Evolutionary conservation across 257 asterid species (phyloP), one percentile per base, ranked within the genome.

Genomic region (Solanum rostratum): DNA sequence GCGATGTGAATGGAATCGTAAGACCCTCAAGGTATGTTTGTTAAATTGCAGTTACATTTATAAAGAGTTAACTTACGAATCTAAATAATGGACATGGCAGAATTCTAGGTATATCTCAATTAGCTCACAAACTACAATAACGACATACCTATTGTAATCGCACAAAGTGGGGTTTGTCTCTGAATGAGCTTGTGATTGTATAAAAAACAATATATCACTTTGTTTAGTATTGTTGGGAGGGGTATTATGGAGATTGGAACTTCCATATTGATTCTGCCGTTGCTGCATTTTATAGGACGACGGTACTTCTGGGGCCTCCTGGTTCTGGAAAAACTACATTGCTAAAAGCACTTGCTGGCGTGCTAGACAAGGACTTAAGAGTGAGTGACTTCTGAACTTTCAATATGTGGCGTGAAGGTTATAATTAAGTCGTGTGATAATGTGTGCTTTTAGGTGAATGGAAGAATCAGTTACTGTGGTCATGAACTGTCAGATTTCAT

Each of bases 261-360:
- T 76, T 24, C 13, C 1, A 46, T 76, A 27, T 76, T 85, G 16
- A 20, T 89, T 27, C 5, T 81, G 15, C 19, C 66, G 55, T 73
- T 46, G 46, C 73, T 49, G 46, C 18, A n/a, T 79, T 88, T 62
- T 85, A 41, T 84, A 95, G 99, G 97, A 91, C 93, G 97, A 90
- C 99, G n/a, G 90, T 96, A 63, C 97, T 96, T 89, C 97, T 96
- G 49, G 99, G 99, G 62, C 99, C 99, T 80, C 99, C 99, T 5
- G 91, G 98, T 4, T 78, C 98, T 10, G 99, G 99, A 78, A 96
- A 96, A 88, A 96, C 99, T 27, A 89, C 91, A 22, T 83, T 95
- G 85, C 88, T 96, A 46, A 93, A 93, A 88, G 95, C 98, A 83
- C 98, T 96, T 74, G 93, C 98, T 14, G 98, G 94, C 60, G 91